These are phyloP conservation scores for Eimeria necatrix DNA, from an alignment of 169 alveolate species.

Conservation along the genomic window DNA sequence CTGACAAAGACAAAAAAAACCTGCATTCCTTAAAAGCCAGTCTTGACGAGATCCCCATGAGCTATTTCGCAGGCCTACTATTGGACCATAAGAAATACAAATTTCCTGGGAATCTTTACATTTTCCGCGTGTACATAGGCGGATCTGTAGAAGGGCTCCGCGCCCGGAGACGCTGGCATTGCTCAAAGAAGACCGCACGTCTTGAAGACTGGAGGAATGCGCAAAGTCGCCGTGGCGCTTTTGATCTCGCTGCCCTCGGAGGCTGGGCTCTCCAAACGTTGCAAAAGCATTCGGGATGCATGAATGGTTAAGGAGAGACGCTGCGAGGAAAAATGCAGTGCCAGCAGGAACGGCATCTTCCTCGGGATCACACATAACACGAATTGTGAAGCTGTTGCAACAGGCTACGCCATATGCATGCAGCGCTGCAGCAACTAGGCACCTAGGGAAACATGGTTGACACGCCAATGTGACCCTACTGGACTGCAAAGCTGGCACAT, in stretches of 20 bases:
- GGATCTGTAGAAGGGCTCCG: constrained; percentile 56
- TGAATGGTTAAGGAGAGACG: constrained; percentile 55
- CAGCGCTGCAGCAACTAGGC: constrained; percentile 58
- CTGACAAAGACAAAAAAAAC: constrained; percentile 52
- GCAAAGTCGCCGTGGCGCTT: not conserved
- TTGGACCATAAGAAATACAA: constrained; percentile 48
- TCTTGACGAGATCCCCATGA: constrained; percentile 64
- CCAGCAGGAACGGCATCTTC: constrained; percentile 56
- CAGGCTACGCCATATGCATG: constrained; percentile 59
- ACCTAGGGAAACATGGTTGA: constrained; percentile 25
- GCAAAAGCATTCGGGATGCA: constrained; percentile 39
- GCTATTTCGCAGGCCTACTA: constrained; percentile 16
- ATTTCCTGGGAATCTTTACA: not conserved
- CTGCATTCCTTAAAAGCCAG: constrained; percentile 46
- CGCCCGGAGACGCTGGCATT: constrained; percentile 4
- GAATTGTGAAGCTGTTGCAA: constrained; percentile 67
- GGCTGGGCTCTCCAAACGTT: constrained; percentile 17
- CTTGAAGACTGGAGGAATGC: too few species aligned
- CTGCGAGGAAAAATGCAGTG: constrained; percentile 64
- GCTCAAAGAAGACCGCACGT: not conserved
- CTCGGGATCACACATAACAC: constrained; percentile 56
- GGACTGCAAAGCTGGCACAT: not conserved
- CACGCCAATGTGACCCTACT: not conserved
- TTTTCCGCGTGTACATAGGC: not conserved
- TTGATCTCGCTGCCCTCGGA: constrained; percentile 7